These are phyloP conservation scores for Pyracantha coccinea DNA, from an alignment of 331 rosid genomes.

Conservation along the genomic window DNA sequence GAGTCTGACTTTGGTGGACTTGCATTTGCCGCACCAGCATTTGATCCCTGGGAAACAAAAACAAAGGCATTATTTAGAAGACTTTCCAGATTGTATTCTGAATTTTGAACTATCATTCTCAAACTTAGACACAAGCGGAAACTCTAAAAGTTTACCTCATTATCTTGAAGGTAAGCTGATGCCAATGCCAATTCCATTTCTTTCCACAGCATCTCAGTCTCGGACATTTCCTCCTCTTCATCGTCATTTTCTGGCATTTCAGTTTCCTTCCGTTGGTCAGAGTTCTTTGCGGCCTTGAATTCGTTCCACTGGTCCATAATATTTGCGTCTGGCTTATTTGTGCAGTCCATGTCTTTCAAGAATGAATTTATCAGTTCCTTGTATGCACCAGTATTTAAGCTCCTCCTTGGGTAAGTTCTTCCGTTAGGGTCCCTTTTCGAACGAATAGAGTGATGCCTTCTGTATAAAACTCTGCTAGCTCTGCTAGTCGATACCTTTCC, in stretches of 20 bases:
- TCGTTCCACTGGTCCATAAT: conserved; percentile 79
- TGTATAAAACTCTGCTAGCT: conserved; percentile 19
- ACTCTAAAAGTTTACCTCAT: conserved; percentile 36
- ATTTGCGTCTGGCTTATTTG: conserved; percentile 34
- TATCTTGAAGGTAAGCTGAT: conserved; percentile 56
- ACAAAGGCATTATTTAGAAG: not conserved
- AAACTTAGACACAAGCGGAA: not conserved
- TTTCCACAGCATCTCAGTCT: conserved; percentile 69
- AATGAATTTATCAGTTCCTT: conserved; percentile 66
- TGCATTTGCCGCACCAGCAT: conserved; percentile 13
- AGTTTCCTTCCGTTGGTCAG: conserved; percentile 19
- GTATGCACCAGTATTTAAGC: conserved; percentile 66
- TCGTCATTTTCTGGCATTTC: conserved; percentile 24
- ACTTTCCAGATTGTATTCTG: not conserved
- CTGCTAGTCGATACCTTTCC: conserved; percentile 28
- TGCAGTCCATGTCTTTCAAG: conserved; percentile 53
- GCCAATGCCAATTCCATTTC: conserved; percentile 81
- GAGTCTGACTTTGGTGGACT: not conserved
- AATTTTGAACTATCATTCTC: not conserved
- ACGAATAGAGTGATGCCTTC: conserved; percentile 15
- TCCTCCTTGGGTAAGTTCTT: conserved; percentile 39
- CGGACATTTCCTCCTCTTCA: conserved; percentile 48
- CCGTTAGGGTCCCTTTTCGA: conserved; percentile 23
- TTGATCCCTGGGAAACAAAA: conserved; percentile 32
- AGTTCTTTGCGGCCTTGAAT: conserved; percentile 17